Evolutionary conservation across 2,329 filamentous ascomycete genomes (phyloP).

Genomic region (Chaetomiaceae sp.): DNA sequence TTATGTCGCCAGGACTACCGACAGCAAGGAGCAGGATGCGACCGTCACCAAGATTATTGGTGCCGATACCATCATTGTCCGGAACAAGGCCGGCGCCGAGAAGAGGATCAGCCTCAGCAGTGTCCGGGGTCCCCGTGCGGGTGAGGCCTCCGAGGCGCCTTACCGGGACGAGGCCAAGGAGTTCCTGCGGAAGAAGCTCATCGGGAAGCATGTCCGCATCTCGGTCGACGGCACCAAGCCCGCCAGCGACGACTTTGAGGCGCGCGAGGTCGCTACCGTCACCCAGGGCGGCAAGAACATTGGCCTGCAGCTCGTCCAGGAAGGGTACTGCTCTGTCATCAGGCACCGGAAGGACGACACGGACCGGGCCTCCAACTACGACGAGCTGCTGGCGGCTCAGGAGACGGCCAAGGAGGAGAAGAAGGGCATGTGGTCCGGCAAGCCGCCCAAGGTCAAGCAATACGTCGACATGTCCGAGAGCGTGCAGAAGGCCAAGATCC

Average conservation of each 20-base stretch:
- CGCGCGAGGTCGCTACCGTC: slow-evolving; percentile 89
- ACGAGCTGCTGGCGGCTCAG: slow-evolving; percentile 77
- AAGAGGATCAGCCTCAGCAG: slow-evolving; percentile 91
- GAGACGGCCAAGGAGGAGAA: slow-evolving; percentile 78
- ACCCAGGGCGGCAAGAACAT: slow-evolving; percentile 82
- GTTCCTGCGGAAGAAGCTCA: slow-evolving; percentile 86
- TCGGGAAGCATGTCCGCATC: slow-evolving; percentile 91
- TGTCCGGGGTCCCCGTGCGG: slow-evolving; percentile 84
- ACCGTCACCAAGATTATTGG: slow-evolving; percentile 80
- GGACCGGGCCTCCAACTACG: slow-evolving; percentile 90
- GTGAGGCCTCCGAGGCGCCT: slow-evolving; percentile 79
- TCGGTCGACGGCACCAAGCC: slow-evolving; percentile 87
- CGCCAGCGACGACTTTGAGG: slow-evolving; percentile 84
- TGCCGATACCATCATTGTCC: slow-evolving; percentile 82
- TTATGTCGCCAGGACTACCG: slow-evolving; percentile 66
- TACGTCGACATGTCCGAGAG: slow-evolving; percentile 89
- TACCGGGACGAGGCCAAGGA: slow-evolving; percentile 95
- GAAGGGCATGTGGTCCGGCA: slow-evolving; percentile 94
- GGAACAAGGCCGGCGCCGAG: slow-evolving; percentile 78
- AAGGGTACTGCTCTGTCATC: slow-evolving; percentile 89
- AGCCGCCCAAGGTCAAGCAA: slow-evolving; percentile 75
- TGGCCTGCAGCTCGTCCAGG: slow-evolving; percentile 79
- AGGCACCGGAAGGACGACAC: slow-evolving; percentile 92
- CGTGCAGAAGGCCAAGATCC: slow-evolving; percentile 91
- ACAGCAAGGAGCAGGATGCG: slow-evolving; percentile 67